Conservation (phyloP, 2,329 filamentous ascomycete genomes). For the Triangularia verruculosa region DNA sequence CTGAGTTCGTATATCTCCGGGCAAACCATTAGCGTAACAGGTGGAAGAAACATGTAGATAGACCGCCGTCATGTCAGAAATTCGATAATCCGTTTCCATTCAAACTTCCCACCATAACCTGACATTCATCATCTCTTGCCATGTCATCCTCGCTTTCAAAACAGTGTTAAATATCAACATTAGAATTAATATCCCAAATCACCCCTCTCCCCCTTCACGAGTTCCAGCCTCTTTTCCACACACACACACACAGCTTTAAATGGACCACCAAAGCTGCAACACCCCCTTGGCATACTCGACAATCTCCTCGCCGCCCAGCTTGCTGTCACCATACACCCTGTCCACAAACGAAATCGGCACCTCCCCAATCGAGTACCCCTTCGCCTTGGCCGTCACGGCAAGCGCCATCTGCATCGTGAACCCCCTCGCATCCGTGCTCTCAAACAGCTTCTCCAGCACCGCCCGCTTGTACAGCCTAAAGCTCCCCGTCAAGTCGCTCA, state of each 20-base stretch:
- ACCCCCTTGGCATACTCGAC: slow-evolving; percentile 92
- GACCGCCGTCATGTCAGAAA: background rate
- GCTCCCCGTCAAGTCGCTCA: slow-evolving; percentile 92
- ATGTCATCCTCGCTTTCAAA: background rate
- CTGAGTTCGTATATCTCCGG: slow-evolving; percentile 81
- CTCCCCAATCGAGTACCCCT: slow-evolving; percentile 91
- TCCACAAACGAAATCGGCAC: slow-evolving; percentile 97
- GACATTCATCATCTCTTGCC: slow-evolving; percentile 6
- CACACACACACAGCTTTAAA: slow-evolving; percentile 19
- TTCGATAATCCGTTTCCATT: background rate
- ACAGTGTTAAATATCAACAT: slow-evolving; percentile 2
- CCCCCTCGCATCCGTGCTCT: slow-evolving; percentile 88
- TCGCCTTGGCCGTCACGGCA: slow-evolving; percentile 95
- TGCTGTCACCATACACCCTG: slow-evolving; percentile 84
- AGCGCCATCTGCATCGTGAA: slow-evolving; percentile 99
- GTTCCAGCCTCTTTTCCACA: background rate
- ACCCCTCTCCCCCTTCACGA: background rate
- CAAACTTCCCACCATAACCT: slow-evolving; percentile 4
- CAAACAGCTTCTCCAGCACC: slow-evolving; percentile 86
- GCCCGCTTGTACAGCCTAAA: slow-evolving; percentile 92
- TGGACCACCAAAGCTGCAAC: slow-evolving; percentile 61
- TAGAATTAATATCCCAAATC: background rate
- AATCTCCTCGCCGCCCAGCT: slow-evolving; percentile 92
- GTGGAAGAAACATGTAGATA: slow-evolving; percentile 61
- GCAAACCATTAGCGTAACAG: slow-evolving; percentile 84